A percentile compares a stretch with the other conserved stretches of the same genome.
phyloP scores from a whole-genome alignment of 2,329 filamentous ascomycete genomes.

The Akanthomyces muscarius region DNA sequence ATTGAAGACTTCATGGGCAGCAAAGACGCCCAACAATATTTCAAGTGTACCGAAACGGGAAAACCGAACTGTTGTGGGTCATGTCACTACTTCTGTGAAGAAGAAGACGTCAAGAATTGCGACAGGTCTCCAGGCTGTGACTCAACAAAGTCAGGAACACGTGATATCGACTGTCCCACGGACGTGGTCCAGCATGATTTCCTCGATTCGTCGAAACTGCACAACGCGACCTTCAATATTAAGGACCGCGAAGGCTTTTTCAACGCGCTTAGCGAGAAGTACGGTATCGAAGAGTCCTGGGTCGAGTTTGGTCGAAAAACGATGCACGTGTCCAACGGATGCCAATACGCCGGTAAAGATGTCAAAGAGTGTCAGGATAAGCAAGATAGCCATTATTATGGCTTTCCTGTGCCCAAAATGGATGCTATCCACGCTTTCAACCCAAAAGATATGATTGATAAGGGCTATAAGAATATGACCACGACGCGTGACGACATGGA shows the following conservation, averaged over 20 bases:
- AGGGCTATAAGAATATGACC: slow-evolving; percentile 17
- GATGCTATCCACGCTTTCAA: slow-evolving; percentile 20
- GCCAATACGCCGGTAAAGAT: slow-evolving; percentile 16
- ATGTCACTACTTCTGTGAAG: slow-evolving; percentile 1
- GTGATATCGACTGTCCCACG: neutral
- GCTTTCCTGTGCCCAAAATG: slow-evolving; percentile 19
- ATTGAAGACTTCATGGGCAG: slow-evolving; percentile 18
- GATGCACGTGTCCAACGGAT: slow-evolving; percentile 16
- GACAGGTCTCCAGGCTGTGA: slow-evolving; percentile 1
- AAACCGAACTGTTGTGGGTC: slow-evolving; percentile 13
- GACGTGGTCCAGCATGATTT: neutral
- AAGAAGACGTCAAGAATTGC: slow-evolving; percentile 11
- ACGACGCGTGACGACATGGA: neutral
- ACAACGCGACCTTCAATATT: slow-evolving; percentile 6
- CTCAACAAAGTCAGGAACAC: neutral
- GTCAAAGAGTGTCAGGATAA: slow-evolving; percentile 16
- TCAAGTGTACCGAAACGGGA: slow-evolving; percentile 17
- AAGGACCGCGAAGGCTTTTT: slow-evolving; percentile 22
- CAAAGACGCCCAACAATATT: slow-evolving; percentile 18
- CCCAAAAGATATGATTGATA: slow-evolving; percentile 23
- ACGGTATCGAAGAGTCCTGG: slow-evolving; percentile 12
- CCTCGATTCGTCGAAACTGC: neutral
- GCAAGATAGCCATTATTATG: slow-evolving; percentile 18
- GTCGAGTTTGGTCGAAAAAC: slow-evolving; percentile 18
- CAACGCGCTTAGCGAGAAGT: slow-evolving; percentile 20